phyloP scores from a whole-genome alignment of 345 rosid species.

The Gossypium australe region DNA sequence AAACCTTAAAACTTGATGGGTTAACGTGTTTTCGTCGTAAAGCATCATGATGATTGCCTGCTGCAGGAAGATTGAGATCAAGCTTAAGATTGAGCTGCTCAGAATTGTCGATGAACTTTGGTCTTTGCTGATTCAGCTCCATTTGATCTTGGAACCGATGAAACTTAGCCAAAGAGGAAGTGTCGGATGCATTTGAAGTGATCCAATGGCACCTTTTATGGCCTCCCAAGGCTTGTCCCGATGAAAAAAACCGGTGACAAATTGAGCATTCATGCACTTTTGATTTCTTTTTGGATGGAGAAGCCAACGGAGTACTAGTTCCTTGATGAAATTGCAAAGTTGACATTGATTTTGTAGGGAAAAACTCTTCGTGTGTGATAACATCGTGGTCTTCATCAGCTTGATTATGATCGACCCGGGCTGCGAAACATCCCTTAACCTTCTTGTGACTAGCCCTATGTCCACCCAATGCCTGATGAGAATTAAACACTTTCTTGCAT shows the following conservation, averaged over 20 bases:
- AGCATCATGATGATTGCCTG: slow-evolving; percentile 19
- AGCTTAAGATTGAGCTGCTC: slow-evolving; percentile 48
- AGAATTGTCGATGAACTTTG: slow-evolving; percentile 29
- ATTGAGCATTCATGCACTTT: slow-evolving; percentile 91
- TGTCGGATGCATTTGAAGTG: slow-evolving; percentile 58
- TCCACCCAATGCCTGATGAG: slow-evolving; percentile 97
- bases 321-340: slow-evolving; percentile 37
- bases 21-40: slow-evolving; percentile 6
- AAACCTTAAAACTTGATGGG: slow-evolving; percentile 22
- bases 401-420: slow-evolving; percentile 41
- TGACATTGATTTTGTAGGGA: slow-evolving; percentile 30
- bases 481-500: slow-evolving; percentile 93
- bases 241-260: slow-evolving; percentile 79
- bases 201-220: slow-evolving; percentile 98
- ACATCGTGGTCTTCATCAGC: slow-evolving; percentile 38
- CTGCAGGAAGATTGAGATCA: slow-evolving; percentile 65
- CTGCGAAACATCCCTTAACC: slow-evolving; percentile 94
- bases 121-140: slow-evolving; percentile 42
- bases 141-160: slow-evolving; percentile 46
- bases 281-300: slow-evolving; percentile 52
- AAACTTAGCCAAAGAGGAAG: slow-evolving; percentile 47
- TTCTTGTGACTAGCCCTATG: slow-evolving; percentile 99
- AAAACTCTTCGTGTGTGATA: slow-evolving; percentile 46
- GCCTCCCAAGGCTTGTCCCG: slow-evolving; percentile 96
- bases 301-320: slow-evolving; percentile 10